Evolutionary conservation across 139 green algal genomes (phyloP).

Genomic region (Gonium pectorale): DNA sequence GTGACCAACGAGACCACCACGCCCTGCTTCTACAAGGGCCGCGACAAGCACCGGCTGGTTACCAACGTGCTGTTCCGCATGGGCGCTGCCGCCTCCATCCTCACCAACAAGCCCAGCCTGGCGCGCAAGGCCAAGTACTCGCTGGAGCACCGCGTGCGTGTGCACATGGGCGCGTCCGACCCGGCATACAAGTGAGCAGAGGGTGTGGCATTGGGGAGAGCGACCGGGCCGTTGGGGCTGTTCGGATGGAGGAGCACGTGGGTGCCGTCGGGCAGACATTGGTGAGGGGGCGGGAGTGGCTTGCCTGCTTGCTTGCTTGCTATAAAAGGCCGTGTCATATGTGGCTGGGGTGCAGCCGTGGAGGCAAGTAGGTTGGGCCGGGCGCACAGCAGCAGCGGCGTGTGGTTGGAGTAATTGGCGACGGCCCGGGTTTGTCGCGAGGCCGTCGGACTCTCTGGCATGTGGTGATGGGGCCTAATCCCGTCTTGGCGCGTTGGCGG

Average conservation of each 20-base stretch:
- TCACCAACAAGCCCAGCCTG: conserved; percentile 60
- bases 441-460: too few relatives aligned
- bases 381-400: too few relatives aligned
- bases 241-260: background rate
- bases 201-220: background rate
- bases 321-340: too few relatives aligned
- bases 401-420: too few relatives aligned
- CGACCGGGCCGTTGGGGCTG: background rate
- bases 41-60: conserved; percentile 60
- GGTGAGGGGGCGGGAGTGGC: too few relatives aligned
- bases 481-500: too few relatives aligned
- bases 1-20: conserved; percentile 72
- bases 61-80: conserved; percentile 77
- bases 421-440: too few relatives aligned
- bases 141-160: conserved; percentile 47
- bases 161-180: conserved; percentile 53
- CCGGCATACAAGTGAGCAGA: conserved; percentile 53
- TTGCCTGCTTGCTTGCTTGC: too few relatives aligned
- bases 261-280: too few relatives aligned
- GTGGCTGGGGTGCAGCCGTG: too few relatives aligned
- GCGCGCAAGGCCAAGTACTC: conserved; percentile 52
- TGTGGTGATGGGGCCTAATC: too few relatives aligned
- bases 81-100: conserved; percentile 59
- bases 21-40: conserved; percentile 67
- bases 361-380: too few relatives aligned